These are phyloP conservation scores for Acephala macrosclerotiorum DNA, from an alignment of 2,329 filamentous ascomycete species.

Conservation along the genomic window DNA sequence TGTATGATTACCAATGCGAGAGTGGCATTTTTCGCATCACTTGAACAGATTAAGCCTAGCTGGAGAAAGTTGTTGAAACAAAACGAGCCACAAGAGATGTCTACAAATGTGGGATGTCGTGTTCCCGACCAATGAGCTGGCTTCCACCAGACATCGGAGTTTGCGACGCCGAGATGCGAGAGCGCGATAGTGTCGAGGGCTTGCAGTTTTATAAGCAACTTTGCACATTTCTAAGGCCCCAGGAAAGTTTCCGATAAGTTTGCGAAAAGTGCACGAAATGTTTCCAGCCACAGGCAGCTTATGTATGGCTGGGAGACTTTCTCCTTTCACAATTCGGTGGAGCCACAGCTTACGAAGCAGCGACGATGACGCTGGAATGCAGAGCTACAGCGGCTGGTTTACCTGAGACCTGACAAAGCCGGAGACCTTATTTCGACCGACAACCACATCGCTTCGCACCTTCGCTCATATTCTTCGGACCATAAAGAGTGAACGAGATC, in stretches of 20 bases:
- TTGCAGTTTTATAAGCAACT: conserved; percentile 25
- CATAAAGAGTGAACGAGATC: not conserved
- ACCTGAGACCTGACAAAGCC: conserved; percentile 9
- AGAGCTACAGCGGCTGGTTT: not conserved
- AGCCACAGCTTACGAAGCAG: not conserved
- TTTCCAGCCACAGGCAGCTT: not conserved
- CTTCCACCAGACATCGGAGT: not conserved
- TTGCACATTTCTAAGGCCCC: not conserved
- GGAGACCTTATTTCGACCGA: not conserved
- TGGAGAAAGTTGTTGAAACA: not conserved
- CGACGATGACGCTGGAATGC: not conserved
- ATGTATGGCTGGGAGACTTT: not conserved
- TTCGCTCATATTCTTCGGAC: not conserved
- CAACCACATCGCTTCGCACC: not conserved
- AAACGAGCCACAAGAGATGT: not conserved
- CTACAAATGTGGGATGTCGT: not conserved
- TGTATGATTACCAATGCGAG: not conserved
- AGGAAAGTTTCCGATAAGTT: conserved; percentile 20
- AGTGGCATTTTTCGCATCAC: not conserved
- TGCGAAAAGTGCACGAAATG: not conserved
- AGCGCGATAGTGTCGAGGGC: conserved; percentile 19
- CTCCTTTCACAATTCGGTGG: not conserved
- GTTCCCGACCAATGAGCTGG: conserved; percentile 2
- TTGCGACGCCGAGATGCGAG: conserved; percentile 15
- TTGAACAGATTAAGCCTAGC: not conserved